These are phyloP conservation scores for Candida adriatica DNA, from an alignment of 805 yeast genomes.

Conservation along the genomic window DNA sequence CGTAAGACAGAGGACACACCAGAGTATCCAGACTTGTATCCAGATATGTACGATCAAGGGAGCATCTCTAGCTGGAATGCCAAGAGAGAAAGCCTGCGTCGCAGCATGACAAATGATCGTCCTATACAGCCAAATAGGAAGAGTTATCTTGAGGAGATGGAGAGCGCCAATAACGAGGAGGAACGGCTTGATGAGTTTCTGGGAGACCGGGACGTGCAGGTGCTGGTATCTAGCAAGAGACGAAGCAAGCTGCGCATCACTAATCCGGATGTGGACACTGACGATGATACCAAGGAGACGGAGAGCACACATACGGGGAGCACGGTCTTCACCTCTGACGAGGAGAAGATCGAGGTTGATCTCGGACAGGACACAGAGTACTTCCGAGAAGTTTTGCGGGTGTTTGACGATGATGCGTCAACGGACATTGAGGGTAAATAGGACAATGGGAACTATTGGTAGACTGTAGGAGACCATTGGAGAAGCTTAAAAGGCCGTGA, in stretches of 20 bases:
- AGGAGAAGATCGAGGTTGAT: conserved; percentile 1
- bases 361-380: conserved; percentile 18
- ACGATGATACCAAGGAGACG: conserved; percentile 10
- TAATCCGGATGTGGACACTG: conserved; percentile 44
- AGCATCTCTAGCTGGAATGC: conserved; percentile 21
- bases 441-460: no score
- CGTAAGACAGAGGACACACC: no score
- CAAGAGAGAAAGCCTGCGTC: conserved; percentile 19
- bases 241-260: conserved; percentile 52
- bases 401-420: conserved; percentile 30
- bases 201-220: conserved; percentile 58
- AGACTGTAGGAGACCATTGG: no score
- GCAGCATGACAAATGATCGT: conserved; percentile 1
- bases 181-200: conserved; percentile 35
- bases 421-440: background rate
- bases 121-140: background rate
- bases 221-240: conserved; percentile 59
- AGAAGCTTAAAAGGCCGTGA: no score
- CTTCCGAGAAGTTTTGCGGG: conserved; percentile 24
- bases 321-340: background rate
- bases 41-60: conserved; percentile 20
- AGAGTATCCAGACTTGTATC: no score
- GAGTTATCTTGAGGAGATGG: background rate
- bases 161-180: no score
- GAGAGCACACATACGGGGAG: conserved; percentile 2